Conservation (phyloP, 768 basidiomycete genomes). For the Suillus bovinus region DNA sequence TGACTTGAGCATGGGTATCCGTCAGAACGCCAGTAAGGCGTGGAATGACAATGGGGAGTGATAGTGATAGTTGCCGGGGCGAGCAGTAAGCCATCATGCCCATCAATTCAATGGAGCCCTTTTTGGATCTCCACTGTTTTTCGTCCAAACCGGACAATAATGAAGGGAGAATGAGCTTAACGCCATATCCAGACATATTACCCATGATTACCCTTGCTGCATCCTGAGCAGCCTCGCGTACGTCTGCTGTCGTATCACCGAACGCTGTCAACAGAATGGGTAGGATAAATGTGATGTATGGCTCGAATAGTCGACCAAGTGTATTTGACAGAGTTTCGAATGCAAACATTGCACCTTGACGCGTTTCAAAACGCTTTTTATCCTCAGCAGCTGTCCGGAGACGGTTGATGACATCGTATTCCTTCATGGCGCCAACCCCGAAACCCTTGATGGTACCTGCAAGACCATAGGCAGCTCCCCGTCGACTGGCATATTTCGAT, state of each 20-base stretch:
- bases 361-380: constrained; percentile 82
- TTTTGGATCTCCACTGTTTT: constrained; percentile 98
- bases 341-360: constrained; percentile 94
- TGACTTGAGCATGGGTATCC: constrained; percentile 97
- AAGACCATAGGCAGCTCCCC: constrained; percentile 96
- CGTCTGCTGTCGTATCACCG: constrained; percentile 84
- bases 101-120: constrained; percentile 93
- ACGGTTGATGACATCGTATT: constrained; percentile 74
- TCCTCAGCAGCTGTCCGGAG: constrained; percentile 80
- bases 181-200: constrained; percentile 90
- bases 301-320: constrained; percentile 90
- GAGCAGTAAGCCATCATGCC: constrained; percentile 99
- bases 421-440: constrained; percentile 83
- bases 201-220: constrained; percentile 94
- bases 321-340: constrained; percentile 89
- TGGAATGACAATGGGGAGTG: constrained; percentile 95
- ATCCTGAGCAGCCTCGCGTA: constrained; percentile 92
- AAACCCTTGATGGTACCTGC: constrained; percentile 92
- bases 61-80: constrained; percentile 90
- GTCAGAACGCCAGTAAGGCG: constrained; percentile 93
- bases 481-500: constrained; percentile 86
- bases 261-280: constrained; percentile 83
- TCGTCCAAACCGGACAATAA: constrained; percentile 91
- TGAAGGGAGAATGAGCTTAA: constrained; percentile 92
- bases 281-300: constrained; percentile 83